Base-by-base conservation (phyloP, 352 stramenopile species). In the Elongisporangium undulatum region DNA sequence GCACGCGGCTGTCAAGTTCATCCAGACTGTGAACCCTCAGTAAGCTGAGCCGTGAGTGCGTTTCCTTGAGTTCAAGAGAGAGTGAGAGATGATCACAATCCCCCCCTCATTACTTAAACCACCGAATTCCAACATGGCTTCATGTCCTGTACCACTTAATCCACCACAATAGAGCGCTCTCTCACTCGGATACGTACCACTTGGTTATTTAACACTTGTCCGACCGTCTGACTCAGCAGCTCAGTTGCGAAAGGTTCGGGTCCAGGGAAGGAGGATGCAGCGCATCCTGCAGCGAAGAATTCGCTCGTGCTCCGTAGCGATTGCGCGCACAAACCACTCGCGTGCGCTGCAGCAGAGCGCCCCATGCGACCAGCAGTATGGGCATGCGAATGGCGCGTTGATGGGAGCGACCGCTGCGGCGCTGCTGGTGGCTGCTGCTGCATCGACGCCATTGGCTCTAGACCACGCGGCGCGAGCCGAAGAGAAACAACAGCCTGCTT, bases 1-100 rank as follows among this genome's bases (percentile, higher is more conserved):
- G 71, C 76, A 86, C 59, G 62, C 56, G 19, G 74, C 74, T 2
- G 74, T 84, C 67, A 84, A 82, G 59, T 86, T 86, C 67, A 77
- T 86, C 49, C 71, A 84, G 65, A 86, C 67, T 20, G 77, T 73
- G 41, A 75, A 71, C 52, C 76, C 76, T 13, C 57, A 65, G 68
- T 82, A 79, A 58, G 55, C 22, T 21, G 15, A 58, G 53, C 19
- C 16, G 19, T 39, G 17, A 52, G 21, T 52, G 7, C 38, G 41
- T 20, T 21, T 51, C 29, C 29, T 23, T 49, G 17, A 38, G 52
- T 56, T 21, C 19, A 56, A 38, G 19, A 29, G 20, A 29, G 50
- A 39, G 50, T 24, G 3, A 9, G 45, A 41, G 21, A 56, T 21
- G 22, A 29, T 45, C 22, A 24, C 51, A 55, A 29, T 41, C 17